Percentiles rank a stretch among this genome's conserved stretches.
These are phyloP conservation scores for Exserohilum rostratum DNA, from an alignment of 2,329 filamentous ascomycete genomes.

Conservation along the genomic window DNA sequence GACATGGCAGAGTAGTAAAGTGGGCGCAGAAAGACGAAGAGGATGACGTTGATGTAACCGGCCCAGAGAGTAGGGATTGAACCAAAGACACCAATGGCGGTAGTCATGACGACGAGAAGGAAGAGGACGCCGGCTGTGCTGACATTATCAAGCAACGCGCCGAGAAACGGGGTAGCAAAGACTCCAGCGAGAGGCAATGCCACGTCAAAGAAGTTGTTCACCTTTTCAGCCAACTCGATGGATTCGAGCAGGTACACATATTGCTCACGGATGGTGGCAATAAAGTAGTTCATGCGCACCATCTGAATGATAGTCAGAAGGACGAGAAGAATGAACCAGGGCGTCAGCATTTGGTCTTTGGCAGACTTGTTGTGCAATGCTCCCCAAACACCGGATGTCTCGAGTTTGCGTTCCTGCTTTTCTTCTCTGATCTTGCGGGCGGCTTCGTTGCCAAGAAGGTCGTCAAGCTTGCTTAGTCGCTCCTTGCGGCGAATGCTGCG, in stretches of 20 bases:
- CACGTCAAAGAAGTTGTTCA: conserved; percentile 84
- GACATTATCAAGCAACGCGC: conserved; percentile 75
- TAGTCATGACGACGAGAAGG: conserved; percentile 71
- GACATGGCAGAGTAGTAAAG: conserved; percentile 91
- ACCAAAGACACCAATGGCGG: conserved; percentile 75
- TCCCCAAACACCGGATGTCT: conserved; percentile 80
- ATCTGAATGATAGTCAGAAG: conserved; percentile 72
- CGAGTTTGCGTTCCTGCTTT: conserved; percentile 69
- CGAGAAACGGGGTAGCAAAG: conserved; percentile 81
- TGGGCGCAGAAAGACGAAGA: conserved; percentile 84
- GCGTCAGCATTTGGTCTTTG: conserved; percentile 73
- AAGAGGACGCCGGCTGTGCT: conserved; percentile 73
- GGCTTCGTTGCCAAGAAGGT: conserved; percentile 70
- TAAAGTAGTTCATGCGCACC: conserved; percentile 82
- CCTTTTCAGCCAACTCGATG: conserved; percentile 62
- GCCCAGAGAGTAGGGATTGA: conserved; percentile 71
- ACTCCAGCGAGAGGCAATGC: conserved; percentile 83
- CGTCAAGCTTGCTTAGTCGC: conserved; percentile 71
- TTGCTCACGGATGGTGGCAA: conserved; percentile 82
- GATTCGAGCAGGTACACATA: conserved; percentile 76
- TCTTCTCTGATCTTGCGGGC: conserved; percentile 66
- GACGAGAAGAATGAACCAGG: conserved; percentile 84
- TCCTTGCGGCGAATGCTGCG: conserved; percentile 56
- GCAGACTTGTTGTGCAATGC: conserved; percentile 77
- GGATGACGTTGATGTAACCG: conserved; percentile 73